These are phyloP conservation scores for Trichosanthes cucumerina DNA, from an alignment of 306 rosid species.

Conservation along the genomic window DNA sequence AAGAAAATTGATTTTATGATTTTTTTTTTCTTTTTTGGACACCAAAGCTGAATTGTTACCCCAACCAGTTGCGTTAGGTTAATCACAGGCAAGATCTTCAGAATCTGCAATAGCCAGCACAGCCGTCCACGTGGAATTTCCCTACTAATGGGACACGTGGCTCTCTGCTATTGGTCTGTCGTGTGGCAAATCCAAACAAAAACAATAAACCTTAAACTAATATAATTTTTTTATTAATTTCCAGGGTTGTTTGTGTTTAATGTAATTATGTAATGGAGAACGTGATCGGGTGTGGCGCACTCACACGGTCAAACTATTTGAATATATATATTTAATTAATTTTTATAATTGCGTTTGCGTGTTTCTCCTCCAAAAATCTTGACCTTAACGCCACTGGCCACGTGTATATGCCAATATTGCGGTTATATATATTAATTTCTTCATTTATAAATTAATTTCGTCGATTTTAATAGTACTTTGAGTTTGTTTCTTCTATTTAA, in stretches of 20 bases:
- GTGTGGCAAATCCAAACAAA: background rate
- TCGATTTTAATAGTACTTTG: background rate
- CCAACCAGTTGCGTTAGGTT: background rate
- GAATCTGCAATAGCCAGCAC: background rate
- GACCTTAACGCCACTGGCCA: background rate
- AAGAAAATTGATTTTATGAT: background rate
- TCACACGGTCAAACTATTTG: background rate
- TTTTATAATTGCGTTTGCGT: background rate
- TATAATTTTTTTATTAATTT: background rate
- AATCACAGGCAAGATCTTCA: conserved; percentile 3
- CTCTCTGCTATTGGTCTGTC: background rate
- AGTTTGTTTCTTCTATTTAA: background rate
- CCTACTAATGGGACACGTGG: background rate
- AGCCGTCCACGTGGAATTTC: conserved; percentile 1
- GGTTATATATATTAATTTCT: background rate
- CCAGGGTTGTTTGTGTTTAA: background rate
- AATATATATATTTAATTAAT: background rate
- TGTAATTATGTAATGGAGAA: background rate
- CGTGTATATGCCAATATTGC: background rate
- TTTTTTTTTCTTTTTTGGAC: background rate
- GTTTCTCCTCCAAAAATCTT: background rate
- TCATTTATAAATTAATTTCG: background rate
- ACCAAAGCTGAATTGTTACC: background rate
- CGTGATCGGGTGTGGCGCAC: conserved; percentile 6
- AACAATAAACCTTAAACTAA: background rate